These are phyloP conservation scores for Saprolegnia parasitica DNA, from an alignment of 352 stramenopile species.

Conservation along the genomic window DNA sequence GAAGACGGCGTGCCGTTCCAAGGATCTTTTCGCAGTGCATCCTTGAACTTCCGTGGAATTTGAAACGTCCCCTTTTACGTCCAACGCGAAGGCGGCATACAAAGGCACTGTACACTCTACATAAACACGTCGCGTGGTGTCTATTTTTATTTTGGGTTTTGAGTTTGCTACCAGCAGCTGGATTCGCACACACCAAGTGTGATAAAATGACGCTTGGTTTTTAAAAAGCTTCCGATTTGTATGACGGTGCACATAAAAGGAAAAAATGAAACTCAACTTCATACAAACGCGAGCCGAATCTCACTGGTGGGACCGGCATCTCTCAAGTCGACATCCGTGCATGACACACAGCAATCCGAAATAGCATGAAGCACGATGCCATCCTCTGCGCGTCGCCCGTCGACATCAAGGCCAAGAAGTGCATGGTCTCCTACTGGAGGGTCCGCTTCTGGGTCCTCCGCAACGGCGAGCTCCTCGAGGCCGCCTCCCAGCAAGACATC, in stretches of 20 bases:
- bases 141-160: no score
- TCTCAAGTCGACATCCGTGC: not conserved
- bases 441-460: constrained; percentile 20
- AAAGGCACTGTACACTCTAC: not conserved
- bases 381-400: constrained; percentile 1
- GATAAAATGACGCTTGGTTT: not conserved
- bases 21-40: not conserved
- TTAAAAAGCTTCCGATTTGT: not conserved
- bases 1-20: not conserved
- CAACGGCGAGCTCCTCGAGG: constrained; percentile 12
- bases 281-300: not conserved
- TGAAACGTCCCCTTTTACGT: not conserved
- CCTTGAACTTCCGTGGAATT: not conserved
- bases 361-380: constrained; percentile 6
- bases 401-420: constrained; percentile 24
- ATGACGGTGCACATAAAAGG: not conserved
- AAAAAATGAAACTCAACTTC: constrained; percentile 1
- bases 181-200: not conserved
- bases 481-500: constrained; percentile 6
- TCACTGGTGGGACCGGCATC: not conserved
- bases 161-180: not conserved
- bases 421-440: constrained; percentile 23
- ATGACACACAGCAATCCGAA: not conserved
- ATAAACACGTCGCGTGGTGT: no score
- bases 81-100: not conserved